A percentile compares a stretch with the other conserved stretches of the same genome.
These are phyloP conservation scores for Aspergillus ochraceus DNA, from an alignment of 2,329 filamentous ascomycete genomes.

Conservation along the genomic window DNA sequence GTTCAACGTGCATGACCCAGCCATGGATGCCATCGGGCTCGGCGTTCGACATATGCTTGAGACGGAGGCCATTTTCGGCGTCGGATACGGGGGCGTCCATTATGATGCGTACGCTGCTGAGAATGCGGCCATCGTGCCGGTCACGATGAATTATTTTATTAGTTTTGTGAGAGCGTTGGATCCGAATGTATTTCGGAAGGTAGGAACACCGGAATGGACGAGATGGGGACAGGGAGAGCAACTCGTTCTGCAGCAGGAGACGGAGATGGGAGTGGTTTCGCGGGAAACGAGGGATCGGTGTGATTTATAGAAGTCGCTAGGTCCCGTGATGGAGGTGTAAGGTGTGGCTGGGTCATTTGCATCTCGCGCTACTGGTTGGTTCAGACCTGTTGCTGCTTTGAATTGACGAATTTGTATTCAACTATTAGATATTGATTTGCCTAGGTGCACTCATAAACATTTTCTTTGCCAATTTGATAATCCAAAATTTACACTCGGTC, in stretches of 20 bases:
- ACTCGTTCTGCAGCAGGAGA: conserved; percentile 12
- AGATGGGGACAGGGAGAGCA: conserved; percentile 5
- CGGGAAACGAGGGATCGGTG: not conserved
- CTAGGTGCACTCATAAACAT: not conserved
- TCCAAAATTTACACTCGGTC: not conserved
- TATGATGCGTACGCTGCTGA: conserved; percentile 29
- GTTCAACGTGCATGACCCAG: conserved; percentile 47
- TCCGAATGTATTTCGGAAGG: conserved; percentile 23
- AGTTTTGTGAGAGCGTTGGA: conserved; percentile 45
- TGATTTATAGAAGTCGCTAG: not conserved
- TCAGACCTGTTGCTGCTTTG: too few relatives aligned
- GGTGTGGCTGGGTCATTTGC: not conserved
- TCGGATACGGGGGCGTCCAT: conserved; percentile 37
- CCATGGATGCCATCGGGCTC: conserved; percentile 36
- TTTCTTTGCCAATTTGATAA: not conserved
- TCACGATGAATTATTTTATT: conserved; percentile 46
- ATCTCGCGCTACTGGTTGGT: too few relatives aligned
- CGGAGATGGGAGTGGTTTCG: conserved; percentile 8
- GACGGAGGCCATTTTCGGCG: conserved; percentile 28
- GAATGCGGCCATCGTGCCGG: conserved; percentile 32
- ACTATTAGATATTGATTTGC: not conserved
- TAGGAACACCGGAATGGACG: not conserved
- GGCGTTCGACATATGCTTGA: conserved; percentile 41
- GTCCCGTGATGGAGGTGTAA: conserved; percentile 2
- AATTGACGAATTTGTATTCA: too few relatives aligned